phyloP scores from a whole-genome alignment of 2,329 filamentous ascomycete species.

The Fusarium torulosum region DNA sequence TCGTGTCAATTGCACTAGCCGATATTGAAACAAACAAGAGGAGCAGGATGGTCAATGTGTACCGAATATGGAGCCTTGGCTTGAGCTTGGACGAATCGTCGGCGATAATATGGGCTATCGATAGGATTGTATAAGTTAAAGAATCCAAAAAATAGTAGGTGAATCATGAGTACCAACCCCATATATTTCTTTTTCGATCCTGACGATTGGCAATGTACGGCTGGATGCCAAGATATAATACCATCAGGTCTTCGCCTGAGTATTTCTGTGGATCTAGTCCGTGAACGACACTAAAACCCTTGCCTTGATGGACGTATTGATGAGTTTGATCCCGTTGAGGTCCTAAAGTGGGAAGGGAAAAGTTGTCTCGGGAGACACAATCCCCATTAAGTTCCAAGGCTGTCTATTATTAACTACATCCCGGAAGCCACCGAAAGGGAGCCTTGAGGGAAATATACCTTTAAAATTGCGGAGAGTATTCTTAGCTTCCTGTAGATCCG shows the following conservation, averaged over 20 bases:
- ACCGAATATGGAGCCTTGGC: not conserved
- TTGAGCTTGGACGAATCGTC: constrained; percentile 64
- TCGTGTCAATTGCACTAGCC: too few relatives aligned
- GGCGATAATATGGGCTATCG: constrained; percentile 69
- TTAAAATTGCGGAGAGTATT: constrained; percentile 66
- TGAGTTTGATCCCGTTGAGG: constrained; percentile 64
- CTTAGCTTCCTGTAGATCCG: constrained; percentile 63
- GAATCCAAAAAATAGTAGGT: not conserved
- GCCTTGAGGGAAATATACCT: constrained; percentile 62
- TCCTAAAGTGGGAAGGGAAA: constrained; percentile 71
- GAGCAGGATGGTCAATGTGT: too few relatives aligned
- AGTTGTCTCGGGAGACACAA: constrained; percentile 67
- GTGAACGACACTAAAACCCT: constrained; percentile 74
- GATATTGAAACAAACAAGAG: too few relatives aligned
- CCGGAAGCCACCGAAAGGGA: constrained; percentile 29
- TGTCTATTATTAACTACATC: constrained; percentile 48
- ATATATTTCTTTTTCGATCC: constrained; percentile 73
- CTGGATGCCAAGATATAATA: constrained; percentile 74
- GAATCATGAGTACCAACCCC: constrained; percentile 59
- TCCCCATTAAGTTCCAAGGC: constrained; percentile 68
- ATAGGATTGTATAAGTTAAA: constrained; percentile 14
- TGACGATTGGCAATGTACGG: constrained; percentile 73
- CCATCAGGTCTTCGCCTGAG: constrained; percentile 70
- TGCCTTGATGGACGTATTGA: constrained; percentile 68
- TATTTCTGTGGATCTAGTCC: constrained; percentile 71